Evolutionary conservation across 352 stramenopile species (phyloP), one percentile per base, ranked within the genome.

Genomic region (Globisporangium takayamanum): DNA sequence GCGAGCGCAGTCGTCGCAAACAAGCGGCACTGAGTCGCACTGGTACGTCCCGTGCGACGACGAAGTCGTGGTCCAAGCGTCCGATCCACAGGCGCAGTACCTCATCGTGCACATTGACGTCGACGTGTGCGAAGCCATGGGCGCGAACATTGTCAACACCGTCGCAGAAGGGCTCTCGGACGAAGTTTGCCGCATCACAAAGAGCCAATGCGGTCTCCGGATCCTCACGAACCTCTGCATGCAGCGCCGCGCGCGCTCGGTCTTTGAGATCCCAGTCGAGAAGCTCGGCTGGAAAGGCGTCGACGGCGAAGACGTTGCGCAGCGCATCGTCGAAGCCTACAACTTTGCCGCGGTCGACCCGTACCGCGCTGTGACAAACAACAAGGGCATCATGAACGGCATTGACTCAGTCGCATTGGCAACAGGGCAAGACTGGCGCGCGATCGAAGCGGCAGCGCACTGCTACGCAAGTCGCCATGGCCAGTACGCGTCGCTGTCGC

Each of bases 351-450:
- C 75, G 22, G 63, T 90, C 22, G 86, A 95, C 44, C 86, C 86
- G 46, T 95, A 84, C 62, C 79, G 86, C 36, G 86, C 86, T 5
- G 83, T 92, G 58, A 95, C 85, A 37, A 85, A 95, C 69, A 95
- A 95, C 76, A 95, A 95, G 72, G 86, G 86, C 39, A 90, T 95
- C 56, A 92, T 95, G 80, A 95, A 95, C 59, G 86, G 84, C 44
- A 73, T 95, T 16, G 84, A 93, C 60, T 76, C 86, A 15, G 84
- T 90, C 18, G 84, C 84, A 42, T 59, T 95, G 6, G 86, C 86
- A 4, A 92, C 83, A 1, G 86, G 86, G 18, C 86, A 95, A 60
- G 86, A 95, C 68, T 95, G 75, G 78, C 80, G 86, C 5, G 86
- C 86, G 8, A 88, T 95, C 55, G 86, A 95, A 57, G 73, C 86